Conservation (phyloP, 2,329 filamentous ascomycete species). For the Beauveria varroae region DNA sequence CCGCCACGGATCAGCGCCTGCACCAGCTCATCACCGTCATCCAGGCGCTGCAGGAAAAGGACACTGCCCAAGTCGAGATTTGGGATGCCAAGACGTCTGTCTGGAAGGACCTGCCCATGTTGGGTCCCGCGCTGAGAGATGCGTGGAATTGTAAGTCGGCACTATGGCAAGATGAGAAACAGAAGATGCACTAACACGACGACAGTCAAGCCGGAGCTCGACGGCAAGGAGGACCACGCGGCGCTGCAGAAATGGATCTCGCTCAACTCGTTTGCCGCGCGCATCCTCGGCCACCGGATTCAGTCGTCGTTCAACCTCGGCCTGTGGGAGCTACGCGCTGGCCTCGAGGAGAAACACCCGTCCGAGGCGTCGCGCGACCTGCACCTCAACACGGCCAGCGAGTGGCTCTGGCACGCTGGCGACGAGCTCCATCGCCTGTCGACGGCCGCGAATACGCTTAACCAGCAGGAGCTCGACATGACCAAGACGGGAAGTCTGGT, state of each 20-base stretch:
- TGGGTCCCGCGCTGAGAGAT: conserved; percentile 23
- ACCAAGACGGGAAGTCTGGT: conserved; percentile 16
- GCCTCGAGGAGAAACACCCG: conserved; percentile 21
- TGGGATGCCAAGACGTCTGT: conserved; percentile 20
- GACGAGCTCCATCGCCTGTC: conserved; percentile 16
- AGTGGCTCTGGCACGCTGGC: conserved; percentile 26
- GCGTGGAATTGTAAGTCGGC: conserved; percentile 22
- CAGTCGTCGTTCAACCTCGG: conserved; percentile 21
- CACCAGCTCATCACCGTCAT: conserved; percentile 19
- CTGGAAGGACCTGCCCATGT: conserved; percentile 25
- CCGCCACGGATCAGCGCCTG: conserved; percentile 20
- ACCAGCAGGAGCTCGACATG: conserved; percentile 15
- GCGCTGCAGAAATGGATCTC: conserved; percentile 21
- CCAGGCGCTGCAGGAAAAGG: conserved; percentile 16
- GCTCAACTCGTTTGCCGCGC: conserved; percentile 27
- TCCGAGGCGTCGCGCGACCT: conserved; percentile 2
- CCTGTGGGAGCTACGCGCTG: conserved; percentile 23
- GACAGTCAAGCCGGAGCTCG: conserved; percentile 19
- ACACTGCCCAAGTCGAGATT: conserved; percentile 19
- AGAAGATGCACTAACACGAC: neutral
- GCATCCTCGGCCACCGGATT: conserved; percentile 19
- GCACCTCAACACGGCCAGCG: conserved; percentile 13
- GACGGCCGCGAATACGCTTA: conserved; percentile 12
- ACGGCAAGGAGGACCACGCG: conserved; percentile 16
- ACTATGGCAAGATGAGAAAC: neutral